Base-by-base conservation (phyloP, 2,329 filamentous ascomycete genomes). In the Pseudofabraea citricarpa region DNA sequence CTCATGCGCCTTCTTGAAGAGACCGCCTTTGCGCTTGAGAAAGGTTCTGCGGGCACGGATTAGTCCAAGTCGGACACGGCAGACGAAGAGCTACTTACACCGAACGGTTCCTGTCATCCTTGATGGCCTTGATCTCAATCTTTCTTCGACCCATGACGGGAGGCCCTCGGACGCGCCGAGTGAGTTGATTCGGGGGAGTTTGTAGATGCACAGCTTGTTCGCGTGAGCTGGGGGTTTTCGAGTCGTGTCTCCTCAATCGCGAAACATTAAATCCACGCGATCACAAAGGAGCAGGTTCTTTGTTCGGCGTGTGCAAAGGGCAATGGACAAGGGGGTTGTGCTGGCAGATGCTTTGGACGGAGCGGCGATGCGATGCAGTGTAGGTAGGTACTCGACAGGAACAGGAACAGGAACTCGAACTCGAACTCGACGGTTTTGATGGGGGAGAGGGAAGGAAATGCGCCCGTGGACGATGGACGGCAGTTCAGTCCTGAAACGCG, bases 1-100 rank as follows among this genome's bases (percentile, higher is more conserved):
- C 76, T 98, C 93, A 66, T 98, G 90, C 42, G 93, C 93, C 79
- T 98, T 98, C 75, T 98, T 98, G 79, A 98, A 98, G 39, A 98
- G 75, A 59, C 93, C 93, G 58, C 91, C 93, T 70, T 98, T 98
- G 72, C 93, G 87, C 77, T 98, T 98, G 56, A 98, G 74, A 66
- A 98, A 98, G 35, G 93, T 98, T 53, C 90, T 96, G 61, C 44
- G 45, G 41, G 35, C 15, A 46, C 21, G 24, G 19, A 41, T 55
- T 40, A 57, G 52, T 32, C 37, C 49, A 24, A 9, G 32, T 37
- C 13, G 21, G 23, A 16, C 36, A 19, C n/a, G 12, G 22, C 23
- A 24, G 40, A 41, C 29, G 27, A n/a, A 31, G 43, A 23, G 43
- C 31, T 32, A 50, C 50, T 69, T 89, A 96, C 90, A 96, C 90